Conservation (phyloP, 2,329 filamentous ascomycete genomes). For the Nectriaceae sp. region DNA sequence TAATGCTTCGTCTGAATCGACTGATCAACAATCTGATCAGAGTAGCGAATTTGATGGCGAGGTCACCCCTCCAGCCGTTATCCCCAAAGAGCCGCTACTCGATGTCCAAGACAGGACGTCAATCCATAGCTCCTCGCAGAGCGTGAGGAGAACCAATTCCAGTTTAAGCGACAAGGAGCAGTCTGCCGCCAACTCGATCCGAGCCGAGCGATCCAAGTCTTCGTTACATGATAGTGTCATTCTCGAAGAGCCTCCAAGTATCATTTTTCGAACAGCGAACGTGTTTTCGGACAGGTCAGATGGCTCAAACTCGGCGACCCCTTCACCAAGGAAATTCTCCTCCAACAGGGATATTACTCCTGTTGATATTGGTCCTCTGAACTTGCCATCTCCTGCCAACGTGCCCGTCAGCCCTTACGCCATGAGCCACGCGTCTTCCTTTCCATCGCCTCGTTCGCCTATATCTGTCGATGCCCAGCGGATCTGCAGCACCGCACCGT, state of each 20-base stretch:
- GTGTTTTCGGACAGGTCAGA: constrained; percentile 35
- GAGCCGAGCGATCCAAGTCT: constrained; percentile 50
- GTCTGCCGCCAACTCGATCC: constrained; percentile 33
- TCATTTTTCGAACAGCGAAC: constrained; percentile 43
- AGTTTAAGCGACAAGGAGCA: constrained; percentile 44
- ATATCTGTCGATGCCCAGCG: constrained; percentile 72
- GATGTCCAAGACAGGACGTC: constrained; percentile 24
- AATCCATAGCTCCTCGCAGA: constrained; percentile 21
- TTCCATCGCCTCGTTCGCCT: constrained; percentile 69
- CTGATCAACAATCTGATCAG: constrained; percentile 43
- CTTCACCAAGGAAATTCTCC: constrained; percentile 46
- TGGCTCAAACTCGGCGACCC: constrained; percentile 42
- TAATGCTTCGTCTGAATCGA: constrained; percentile 43
- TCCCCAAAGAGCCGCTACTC: constrained; percentile 21
- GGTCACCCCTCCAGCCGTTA: constrained; percentile 34
- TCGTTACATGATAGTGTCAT: constrained; percentile 56
- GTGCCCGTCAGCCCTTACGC: constrained; percentile 66
- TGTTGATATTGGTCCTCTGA: constrained; percentile 51
- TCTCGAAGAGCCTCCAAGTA: constrained; percentile 45
- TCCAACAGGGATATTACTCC: constrained; percentile 49
- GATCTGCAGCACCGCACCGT: constrained; percentile 74
- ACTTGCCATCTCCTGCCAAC: constrained; percentile 45
- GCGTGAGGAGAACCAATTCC: constrained; percentile 47
- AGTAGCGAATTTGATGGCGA: constrained; percentile 49
- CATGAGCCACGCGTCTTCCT: constrained; percentile 64